Conservation (phyloP, 345 rosid species). For the Hirschfeldia incana region DNA sequence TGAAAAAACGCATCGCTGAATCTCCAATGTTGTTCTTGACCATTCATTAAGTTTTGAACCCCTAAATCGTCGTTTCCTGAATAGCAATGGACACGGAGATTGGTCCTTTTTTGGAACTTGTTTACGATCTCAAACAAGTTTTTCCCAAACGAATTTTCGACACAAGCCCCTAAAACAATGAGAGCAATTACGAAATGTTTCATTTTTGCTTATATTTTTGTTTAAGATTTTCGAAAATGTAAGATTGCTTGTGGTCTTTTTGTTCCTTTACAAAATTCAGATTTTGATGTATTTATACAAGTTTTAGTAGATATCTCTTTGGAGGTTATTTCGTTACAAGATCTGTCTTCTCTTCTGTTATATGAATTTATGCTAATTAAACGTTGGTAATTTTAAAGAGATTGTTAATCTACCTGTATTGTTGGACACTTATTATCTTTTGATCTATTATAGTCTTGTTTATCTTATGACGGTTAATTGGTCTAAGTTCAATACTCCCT, state of each 20-base stretch:
- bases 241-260: not conserved
- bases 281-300: not conserved
- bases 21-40: not conserved
- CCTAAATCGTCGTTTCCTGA: not conserved
- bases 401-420: not conserved
- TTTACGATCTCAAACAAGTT: slow-evolving; percentile 18
- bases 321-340: not conserved
- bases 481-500: not conserved
- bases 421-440: not conserved
- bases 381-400: not conserved
- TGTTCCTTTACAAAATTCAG: not conserved
- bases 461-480: not conserved
- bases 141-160: slow-evolving; percentile 10
- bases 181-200: not conserved
- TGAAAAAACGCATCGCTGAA: not conserved
- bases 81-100: not conserved
- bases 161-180: slow-evolving; percentile 20
- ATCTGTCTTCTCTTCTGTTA: not conserved
- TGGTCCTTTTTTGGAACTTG: not conserved
- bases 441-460: not conserved
- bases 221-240: not conserved
- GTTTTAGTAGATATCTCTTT: not conserved
- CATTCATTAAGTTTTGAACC: not conserved
- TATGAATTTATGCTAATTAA: not conserved
- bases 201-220: not conserved